A percentile compares a stretch with the other conserved stretches of the same genome.
phyloP scores from a whole-genome alignment of 2,329 filamentous ascomycete genomes.

The Paramyrothecium sp. region DNA sequence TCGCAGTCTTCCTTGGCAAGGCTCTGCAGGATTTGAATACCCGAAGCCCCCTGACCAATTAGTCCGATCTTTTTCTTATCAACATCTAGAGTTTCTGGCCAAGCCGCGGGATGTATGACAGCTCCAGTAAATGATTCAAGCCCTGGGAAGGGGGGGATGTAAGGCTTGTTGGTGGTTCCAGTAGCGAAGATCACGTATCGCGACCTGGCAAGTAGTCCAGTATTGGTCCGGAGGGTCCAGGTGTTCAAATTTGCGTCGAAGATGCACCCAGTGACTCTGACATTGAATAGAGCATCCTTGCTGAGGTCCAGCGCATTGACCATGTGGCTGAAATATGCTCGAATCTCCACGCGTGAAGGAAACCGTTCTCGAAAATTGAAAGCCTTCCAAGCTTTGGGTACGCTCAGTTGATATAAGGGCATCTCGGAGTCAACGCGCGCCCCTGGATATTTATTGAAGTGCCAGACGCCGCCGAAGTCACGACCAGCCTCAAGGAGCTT shows the following conservation, averaged over 20 bases:
- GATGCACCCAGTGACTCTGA: conserved; percentile 15
- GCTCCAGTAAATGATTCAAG: conserved; percentile 25
- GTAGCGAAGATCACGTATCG: conserved; percentile 44
- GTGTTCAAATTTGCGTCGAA: conserved; percentile 34
- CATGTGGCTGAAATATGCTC: conserved; percentile 44
- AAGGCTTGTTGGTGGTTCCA: conserved; percentile 43
- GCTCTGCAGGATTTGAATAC: conserved; percentile 25
- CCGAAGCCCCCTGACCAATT: conserved; percentile 28
- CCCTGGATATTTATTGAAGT: conserved; percentile 41
- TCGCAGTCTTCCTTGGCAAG: conserved; percentile 31
- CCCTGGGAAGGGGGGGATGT: conserved; percentile 33
- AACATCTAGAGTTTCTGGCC: conserved; percentile 18
- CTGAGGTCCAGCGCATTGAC: conserved; percentile 22
- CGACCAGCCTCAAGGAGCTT: conserved; percentile 35
- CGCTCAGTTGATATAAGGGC: conserved; percentile 32
- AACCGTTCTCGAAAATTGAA: conserved; percentile 43
- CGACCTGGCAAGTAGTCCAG: conserved; percentile 34
- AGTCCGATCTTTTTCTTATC: conserved; percentile 23
- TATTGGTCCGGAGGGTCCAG: conserved; percentile 44
- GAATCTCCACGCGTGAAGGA: conserved; percentile 36
- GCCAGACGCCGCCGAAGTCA: conserved; percentile 41
- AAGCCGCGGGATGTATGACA: conserved; percentile 25
- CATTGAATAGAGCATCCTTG: too few species aligned
- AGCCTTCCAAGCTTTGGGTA: conserved; percentile 36
- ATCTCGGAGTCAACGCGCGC: conserved; percentile 32